phyloP scores from a whole-genome alignment of 2,329 filamentous ascomycete species.

The Exophiala bonariae region DNA sequence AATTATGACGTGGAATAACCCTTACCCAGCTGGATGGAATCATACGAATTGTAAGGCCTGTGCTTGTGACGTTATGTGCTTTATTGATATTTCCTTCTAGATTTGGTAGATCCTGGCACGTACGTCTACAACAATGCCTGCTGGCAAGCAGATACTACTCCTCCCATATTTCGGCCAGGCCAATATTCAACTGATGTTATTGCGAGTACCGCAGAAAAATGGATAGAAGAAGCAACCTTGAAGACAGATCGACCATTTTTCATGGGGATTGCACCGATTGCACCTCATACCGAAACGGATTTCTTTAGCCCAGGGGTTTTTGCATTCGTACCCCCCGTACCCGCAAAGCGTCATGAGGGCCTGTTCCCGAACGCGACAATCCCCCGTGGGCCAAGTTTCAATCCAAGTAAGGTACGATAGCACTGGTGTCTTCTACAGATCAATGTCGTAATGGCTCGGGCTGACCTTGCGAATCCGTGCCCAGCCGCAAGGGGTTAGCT shows the following conservation, averaged over 20 bases:
- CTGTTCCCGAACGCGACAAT: conserved; percentile 62
- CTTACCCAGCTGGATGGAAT: conserved; percentile 38
- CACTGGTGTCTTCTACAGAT: background rate
- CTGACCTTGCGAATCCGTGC: background rate
- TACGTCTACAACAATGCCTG: conserved; percentile 68
- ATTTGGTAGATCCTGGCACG: conserved; percentile 50
- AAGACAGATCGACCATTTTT: conserved; percentile 62
- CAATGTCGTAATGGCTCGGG: too few relatives aligned
- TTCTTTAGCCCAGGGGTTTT: conserved; percentile 16
- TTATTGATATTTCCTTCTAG: background rate
- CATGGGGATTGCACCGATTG: conserved; percentile 64
- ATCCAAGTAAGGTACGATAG: conserved; percentile 54
- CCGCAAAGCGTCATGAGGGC: conserved; percentile 60
- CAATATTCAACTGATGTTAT: conserved; percentile 61
- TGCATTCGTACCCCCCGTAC: conserved; percentile 53
- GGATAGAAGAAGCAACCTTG: conserved; percentile 60
- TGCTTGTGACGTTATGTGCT: background rate
- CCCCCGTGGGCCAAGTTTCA: conserved; percentile 65
- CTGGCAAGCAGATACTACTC: conserved; percentile 59
- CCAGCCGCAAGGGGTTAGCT: conserved; percentile 45
- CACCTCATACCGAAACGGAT: conserved; percentile 62
- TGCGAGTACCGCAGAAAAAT: conserved; percentile 57
- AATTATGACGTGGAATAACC: conserved; percentile 48
- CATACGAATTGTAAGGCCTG: conserved; percentile 34
- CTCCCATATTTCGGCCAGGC: conserved; percentile 56